Evolutionary conservation across 768 basidiomycete species (phyloP), one percentile per base, ranked within the genome.

Genomic region (Leucocoprinus sp.): DNA sequence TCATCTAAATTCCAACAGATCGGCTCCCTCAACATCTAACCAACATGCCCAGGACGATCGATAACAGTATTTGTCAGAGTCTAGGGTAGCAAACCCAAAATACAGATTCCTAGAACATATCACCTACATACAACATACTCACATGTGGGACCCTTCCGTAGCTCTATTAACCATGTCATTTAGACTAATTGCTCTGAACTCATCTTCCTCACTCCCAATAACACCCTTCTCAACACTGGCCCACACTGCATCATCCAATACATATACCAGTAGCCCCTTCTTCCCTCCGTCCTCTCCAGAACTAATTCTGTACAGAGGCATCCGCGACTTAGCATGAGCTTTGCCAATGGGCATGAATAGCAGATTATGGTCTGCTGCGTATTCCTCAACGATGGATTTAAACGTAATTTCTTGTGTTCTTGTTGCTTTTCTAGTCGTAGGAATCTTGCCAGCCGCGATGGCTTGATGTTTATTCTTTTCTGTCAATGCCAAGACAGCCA

Each of bases 241-340:
- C 85, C 93, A 98, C 11, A 97, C 89, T 0, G 93, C 93, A 64
- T 96, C 93, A 55, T 96, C 93, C 52, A 80, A 68, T 34, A 98
- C 76, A 64, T 95, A 99, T 18, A 96, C 82, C 54, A 91, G 67
- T 34, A 97, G 57, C 0, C 95, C 95, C 7, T 89, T 86, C 55
- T 81, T 84, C 11, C 9, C 14, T 8, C 91, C 93, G 60, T 90
- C 89, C 11, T 77, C 78, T 17, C 73, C 80, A 42, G 68, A 68
- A 45, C 89, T 87, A 9, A 97, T 81, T 40, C 84, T 78, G 70
- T 82, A 97, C 40, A 98, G 61, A 5, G 91, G 91, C 82, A 93
- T 87, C 45, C 93, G 78, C 14, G 92, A 91, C 37, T 67, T 71
- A 54, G 84, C 84, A 55, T 98, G 90, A 11, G 80, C 84, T 39